Base-by-base conservation (phyloP, 768 basidiomycete species). In the Glaciozyma antarctica region DNA sequence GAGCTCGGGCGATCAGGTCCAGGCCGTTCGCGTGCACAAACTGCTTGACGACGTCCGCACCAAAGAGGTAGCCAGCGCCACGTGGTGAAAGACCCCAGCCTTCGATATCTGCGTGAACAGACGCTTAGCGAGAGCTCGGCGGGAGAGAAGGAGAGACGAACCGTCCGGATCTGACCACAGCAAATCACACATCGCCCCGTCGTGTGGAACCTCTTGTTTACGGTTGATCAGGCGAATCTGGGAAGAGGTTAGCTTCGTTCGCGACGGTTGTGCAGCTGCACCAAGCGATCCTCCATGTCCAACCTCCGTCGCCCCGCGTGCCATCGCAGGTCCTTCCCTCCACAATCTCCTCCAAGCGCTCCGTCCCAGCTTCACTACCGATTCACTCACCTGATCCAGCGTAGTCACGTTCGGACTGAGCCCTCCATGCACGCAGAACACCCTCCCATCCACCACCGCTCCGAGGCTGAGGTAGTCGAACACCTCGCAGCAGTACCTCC, bases 111-210 rank as follows among this genome's bases (percentile, higher is more conserved):
- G 76, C 32, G 16, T 30, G 34, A 22, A 16, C 24, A n/a, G 32
- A 24, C 53, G 51, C 26, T 48, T 15, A 47, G 56, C 19, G 7
- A n/a, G 26, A 24, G 47, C 5, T 48, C 30, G n/a, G n/a, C 19
- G 7, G 5, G 4, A 7, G 2, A 1, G 13, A 19, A 1, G n/a
- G 5, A 19, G 15, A 19, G 44, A 75, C 82, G 70, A 62, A 92
- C 92, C 93, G 76, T 98, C 94, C 53, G 94, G 94, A 80, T 98
- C 94, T 65, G 93, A 95, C 94, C 94, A 98, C n/a, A 98, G 80
- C 3, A 98, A 80, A 78, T 98, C 94, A 74, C 94, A 98, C 94
- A 98, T 97, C 12, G 92, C 86, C 17, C 94, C 94, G 75, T 98
- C 94, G 76, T 98, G 94, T 32, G 94, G 94, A 28, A 98, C 94